phyloP scores from a whole-genome alignment of 2,329 filamentous ascomycete species.

The Beauveria brongniartii region DNA sequence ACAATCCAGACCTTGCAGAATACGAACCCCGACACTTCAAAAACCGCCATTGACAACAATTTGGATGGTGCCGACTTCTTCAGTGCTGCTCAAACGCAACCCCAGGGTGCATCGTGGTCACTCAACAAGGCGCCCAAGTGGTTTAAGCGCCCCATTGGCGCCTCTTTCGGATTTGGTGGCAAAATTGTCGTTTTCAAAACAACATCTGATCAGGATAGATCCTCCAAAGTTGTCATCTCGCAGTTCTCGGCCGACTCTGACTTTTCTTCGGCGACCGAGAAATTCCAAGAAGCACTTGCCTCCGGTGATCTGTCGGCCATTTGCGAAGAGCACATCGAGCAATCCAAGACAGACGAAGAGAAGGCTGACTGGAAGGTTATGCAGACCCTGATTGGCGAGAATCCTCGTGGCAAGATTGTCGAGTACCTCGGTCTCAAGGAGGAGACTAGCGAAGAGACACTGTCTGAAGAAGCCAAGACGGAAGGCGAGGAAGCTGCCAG shows the following conservation, averaged over 20 bases:
- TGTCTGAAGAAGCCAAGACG: constrained; percentile 18
- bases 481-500: constrained; percentile 23
- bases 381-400: constrained; percentile 75
- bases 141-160: constrained; percentile 77
- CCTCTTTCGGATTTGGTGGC: constrained; percentile 90
- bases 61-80: constrained; percentile 96
- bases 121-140: constrained; percentile 80
- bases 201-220: constrained; percentile 52
- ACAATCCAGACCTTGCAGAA: constrained; percentile 90
- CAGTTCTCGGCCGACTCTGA: constrained; percentile 83
- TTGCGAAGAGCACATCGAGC: constrained; percentile 68
- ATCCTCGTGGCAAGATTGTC: constrained; percentile 77
- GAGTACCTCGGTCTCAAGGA: constrained; percentile 84
- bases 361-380: constrained; percentile 96
- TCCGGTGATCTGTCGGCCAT: constrained; percentile 70
- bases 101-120: constrained; percentile 83
- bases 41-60: constrained; percentile 57
- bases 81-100: constrained; percentile 82
- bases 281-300: constrained; percentile 76
- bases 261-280: constrained; percentile 74
- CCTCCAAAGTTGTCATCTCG: constrained; percentile 75
- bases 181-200: constrained; percentile 73
- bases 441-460: constrained; percentile 44
- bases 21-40: constrained; percentile 69
- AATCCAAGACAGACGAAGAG: constrained; percentile 77